Percentiles rank a stretch among this genome's conserved stretches.
Evolutionary conservation across 2,329 filamentous ascomycete genomes (phyloP).

Genomic region (Neopestalotiopsis sp.): DNA sequence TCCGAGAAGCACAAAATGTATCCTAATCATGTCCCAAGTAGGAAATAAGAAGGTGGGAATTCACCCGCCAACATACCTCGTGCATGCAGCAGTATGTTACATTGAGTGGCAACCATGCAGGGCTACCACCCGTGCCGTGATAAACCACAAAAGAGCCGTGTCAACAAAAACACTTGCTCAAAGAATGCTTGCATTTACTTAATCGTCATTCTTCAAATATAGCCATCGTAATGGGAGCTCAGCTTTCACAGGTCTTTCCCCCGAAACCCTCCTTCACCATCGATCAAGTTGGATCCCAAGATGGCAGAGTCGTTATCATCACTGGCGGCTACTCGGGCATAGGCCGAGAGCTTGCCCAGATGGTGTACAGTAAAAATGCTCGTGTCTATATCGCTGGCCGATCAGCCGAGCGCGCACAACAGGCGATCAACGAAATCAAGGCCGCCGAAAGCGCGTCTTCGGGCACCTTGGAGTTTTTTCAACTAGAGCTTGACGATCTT

Average conservation of each 20-base stretch:
- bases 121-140: neutral
- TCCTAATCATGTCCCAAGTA: neutral
- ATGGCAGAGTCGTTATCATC: too few relatives aligned
- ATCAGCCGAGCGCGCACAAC: neutral
- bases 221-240: too few relatives aligned
- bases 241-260: neutral
- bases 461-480: neutral
- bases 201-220: too few relatives aligned
- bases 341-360: too few relatives aligned
- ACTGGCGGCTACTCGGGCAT: too few relatives aligned
- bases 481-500: neutral
- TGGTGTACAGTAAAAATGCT: too few relatives aligned
- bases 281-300: too few relatives aligned
- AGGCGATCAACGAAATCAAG: neutral
- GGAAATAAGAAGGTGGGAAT: too few relatives aligned
- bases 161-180: too few relatives aligned
- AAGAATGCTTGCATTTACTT: too few relatives aligned
- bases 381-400: too few relatives aligned
- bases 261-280: too few relatives aligned
- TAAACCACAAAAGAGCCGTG: neutral
- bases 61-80: neutral
- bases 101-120: neutral
- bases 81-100: neutral
- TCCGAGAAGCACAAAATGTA: neutral
- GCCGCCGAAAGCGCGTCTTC: neutral